Base-by-base conservation (phyloP, 1,284 basidiomycete species). In the Porogramme epimiltina region DNA sequence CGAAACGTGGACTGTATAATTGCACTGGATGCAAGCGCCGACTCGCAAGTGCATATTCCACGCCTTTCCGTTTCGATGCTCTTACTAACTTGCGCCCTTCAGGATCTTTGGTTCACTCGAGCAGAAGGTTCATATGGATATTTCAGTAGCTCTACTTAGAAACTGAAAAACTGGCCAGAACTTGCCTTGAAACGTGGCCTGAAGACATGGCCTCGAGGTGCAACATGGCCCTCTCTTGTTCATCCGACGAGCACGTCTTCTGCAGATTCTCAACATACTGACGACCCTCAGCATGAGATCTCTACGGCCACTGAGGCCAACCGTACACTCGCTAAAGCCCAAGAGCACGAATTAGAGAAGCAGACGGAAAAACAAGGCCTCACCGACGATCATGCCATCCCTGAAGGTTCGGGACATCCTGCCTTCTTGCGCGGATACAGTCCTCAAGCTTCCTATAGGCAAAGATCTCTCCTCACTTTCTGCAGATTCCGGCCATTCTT, bases 61-160 rank as follows among this genome's bases (percentile, higher is more conserved):
- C 10, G 9, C 4, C 4, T 10, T 23, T 31, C 41, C 3, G 3
- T 23, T 11, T 26, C 24, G 19, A 38, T 22, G 1, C 31, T 31
- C 18, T 36, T 23, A 16, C 34, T 45, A 24, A 42, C 24, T 16
- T 31, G 38, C 25, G 18, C 16, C 34, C 15, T 24, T n/a, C 44
- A 73, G 68, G 70, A 73, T 46, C 55, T 73, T 2, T 75, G 73
- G 73, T 75, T 75, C 58, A 66, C 64, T 41, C 64, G 71, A 4
- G 74, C 73, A 19, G 67, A 71, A 59, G 68, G 68, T 68, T n/a
- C 28, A 31, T 31, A 6, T 6, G 28, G 13, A 8, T 31, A 33
- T 9, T 41, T 23, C 26, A 15, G 8, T 8, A 16, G 13, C 19
- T 22, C 4, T 13, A 3, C 11, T 5, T 6, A 8, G 1, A 18